Evolutionary conservation across 768 basidiomycete species (phyloP).

Genomic region (Kwoniella mangroviensis): DNA sequence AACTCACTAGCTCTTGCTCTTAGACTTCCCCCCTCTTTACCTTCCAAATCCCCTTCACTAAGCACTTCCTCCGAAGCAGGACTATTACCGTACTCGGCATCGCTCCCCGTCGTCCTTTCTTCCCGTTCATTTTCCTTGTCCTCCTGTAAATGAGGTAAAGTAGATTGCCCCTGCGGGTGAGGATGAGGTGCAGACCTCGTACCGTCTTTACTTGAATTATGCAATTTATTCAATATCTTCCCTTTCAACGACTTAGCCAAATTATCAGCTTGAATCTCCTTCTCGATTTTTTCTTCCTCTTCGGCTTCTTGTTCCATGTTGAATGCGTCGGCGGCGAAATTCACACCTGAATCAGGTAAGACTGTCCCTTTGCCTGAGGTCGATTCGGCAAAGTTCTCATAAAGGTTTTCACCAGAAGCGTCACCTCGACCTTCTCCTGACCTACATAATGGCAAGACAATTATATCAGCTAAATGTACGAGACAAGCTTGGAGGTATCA

Average conservation of each 20-base stretch:
- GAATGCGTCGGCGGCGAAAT: constrained; percentile 43
- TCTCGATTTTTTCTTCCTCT: constrained; percentile 50
- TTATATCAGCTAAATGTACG: neutral
- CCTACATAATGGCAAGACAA: constrained; percentile 21
- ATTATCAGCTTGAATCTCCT: constrained; percentile 29
- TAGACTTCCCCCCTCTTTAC: constrained; percentile 10
- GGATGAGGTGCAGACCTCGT: constrained; percentile 31
- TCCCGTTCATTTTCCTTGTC: constrained; percentile 62
- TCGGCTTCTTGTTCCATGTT: constrained; percentile 51
- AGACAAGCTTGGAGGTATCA: no score
- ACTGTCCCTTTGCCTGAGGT: constrained; percentile 55
- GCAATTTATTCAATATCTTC: constrained; percentile 8
- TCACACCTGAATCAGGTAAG: constrained; percentile 43
- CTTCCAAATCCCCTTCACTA: constrained; percentile 19
- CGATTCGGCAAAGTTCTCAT: constrained; percentile 59
- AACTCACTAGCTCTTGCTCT: constrained; percentile 37
- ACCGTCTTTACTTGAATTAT: constrained; percentile 25
- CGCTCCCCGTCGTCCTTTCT: constrained; percentile 15
- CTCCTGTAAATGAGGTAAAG: constrained; percentile 15
- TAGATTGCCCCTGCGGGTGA: neutral
- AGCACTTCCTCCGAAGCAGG: constrained; percentile 4
- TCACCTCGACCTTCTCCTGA: constrained; percentile 57
- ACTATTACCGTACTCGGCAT: constrained; percentile 62
- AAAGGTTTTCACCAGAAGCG: constrained; percentile 55
- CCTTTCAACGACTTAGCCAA: constrained; percentile 12